Percentiles rank a stretch among this genome's conserved stretches.
Evolutionary conservation across 2,329 filamentous ascomycete species (phyloP).

Genomic region (Fusarium succisae): DNA sequence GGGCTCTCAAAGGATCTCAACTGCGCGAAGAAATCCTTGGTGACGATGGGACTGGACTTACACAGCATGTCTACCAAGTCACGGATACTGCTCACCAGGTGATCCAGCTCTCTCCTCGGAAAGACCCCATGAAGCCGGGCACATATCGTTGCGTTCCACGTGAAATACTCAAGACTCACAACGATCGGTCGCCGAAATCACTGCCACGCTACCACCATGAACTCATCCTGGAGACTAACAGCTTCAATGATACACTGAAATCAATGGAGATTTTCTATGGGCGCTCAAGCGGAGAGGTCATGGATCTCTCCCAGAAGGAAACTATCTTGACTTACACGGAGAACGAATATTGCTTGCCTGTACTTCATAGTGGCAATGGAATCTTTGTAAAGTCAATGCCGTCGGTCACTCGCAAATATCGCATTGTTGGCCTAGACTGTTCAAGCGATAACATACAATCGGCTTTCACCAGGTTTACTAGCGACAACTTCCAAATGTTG

Average conservation of each 20-base stretch:
- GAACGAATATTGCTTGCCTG: background rate
- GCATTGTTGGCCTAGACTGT: background rate
- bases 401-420: background rate
- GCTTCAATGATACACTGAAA: background rate
- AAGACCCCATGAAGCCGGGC: background rate
- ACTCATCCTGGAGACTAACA: background rate
- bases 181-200: too few species aligned
- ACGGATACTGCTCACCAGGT: background rate
- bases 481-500: accelerated
- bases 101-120: too few species aligned
- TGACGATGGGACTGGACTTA: too few species aligned
- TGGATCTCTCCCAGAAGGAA: background rate
- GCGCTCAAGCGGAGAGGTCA: accelerated
- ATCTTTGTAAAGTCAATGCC: background rate
- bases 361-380: background rate
- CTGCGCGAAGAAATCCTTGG: background rate
- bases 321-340: background rate
- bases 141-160: background rate
- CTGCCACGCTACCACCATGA: background rate
- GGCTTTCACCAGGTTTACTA: background rate
- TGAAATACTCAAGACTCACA: background rate
- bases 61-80: too few species aligned
- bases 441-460: too few species aligned
- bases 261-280: background rate
- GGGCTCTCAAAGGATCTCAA: background rate